phyloP scores from a whole-genome alignment of 208 protist genomes.

The Crithidia sp. region DNA sequence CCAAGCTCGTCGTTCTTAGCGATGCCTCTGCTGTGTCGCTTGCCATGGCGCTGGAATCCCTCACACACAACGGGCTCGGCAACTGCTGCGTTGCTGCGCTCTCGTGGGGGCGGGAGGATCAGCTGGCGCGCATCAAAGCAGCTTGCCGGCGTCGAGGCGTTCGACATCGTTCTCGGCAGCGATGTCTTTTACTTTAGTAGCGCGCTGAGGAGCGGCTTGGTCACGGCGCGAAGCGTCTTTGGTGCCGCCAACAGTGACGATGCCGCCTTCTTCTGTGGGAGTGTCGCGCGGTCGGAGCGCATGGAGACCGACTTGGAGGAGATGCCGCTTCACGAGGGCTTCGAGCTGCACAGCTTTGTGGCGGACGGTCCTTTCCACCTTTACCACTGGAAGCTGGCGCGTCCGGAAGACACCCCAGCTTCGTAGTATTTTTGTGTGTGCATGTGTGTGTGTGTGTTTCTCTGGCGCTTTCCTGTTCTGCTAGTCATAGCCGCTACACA shows the following conservation, averaged over 20 bases:
- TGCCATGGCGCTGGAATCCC: conserved; percentile 40
- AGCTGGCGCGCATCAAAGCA: conserved; percentile 28
- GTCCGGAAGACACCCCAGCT: neutral
- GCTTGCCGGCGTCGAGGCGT: conserved; percentile 24
- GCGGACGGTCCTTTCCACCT: conserved; percentile 34
- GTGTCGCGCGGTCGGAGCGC: conserved; percentile 54
- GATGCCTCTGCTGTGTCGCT: conserved; percentile 56
- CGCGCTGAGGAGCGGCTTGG: conserved; percentile 39
- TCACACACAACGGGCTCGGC: conserved; percentile 7
- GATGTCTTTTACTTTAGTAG: conserved; percentile 73
- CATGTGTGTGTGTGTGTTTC: neutral
- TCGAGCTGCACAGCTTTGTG: conserved; percentile 21
- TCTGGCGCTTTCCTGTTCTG: neutral
- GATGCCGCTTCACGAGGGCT: conserved; percentile 36
- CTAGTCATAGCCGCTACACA: neutral
- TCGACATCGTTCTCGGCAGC: conserved; percentile 67
- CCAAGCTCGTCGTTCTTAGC: conserved; percentile 44
- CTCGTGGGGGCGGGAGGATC: conserved; percentile 47
- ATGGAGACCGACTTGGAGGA: conserved; percentile 62
- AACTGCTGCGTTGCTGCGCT: conserved; percentile 38
- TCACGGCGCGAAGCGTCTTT: conserved; percentile 38
- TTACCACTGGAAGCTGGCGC: conserved; percentile 34
- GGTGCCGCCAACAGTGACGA: neutral
- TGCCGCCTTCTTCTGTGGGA: conserved; percentile 46
- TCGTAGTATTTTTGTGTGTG: neutral